phyloP scores from a whole-genome alignment of 352 stramenopile genomes.

The Phytophthora melonis region DNA sequence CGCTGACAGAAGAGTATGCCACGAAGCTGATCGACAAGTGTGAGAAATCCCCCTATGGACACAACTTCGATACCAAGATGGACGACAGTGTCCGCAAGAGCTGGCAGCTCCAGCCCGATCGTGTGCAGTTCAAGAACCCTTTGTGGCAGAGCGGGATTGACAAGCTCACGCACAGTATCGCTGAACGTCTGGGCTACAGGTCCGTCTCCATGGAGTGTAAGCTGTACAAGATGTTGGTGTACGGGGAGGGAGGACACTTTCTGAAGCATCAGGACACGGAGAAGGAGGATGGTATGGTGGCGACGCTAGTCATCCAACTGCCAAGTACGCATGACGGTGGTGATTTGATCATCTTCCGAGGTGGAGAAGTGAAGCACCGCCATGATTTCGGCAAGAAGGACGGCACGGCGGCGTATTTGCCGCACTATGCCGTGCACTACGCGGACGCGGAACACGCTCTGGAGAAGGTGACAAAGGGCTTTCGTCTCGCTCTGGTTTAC shows the following conservation, averaged over 20 bases:
- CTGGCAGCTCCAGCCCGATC: neutral
- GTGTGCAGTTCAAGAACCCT: neutral
- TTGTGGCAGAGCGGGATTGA: neutral
- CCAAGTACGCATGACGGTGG: neutral
- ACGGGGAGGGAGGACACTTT: neutral
- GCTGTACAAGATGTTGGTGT: constrained; percentile 4
- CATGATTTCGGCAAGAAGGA: neutral
- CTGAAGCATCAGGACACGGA: constrained; percentile 1
- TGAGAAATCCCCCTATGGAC: constrained; percentile 8
- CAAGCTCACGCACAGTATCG: neutral
- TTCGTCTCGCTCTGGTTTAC: neutral
- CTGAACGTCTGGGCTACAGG: neutral
- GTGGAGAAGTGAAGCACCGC: neutral
- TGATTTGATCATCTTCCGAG: neutral
- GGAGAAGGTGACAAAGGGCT: neutral
- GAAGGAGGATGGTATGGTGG: neutral
- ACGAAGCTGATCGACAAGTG: constrained; percentile 6
- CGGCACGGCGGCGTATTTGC: neutral
- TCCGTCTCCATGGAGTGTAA: neutral
- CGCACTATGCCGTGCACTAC: constrained; percentile 1
- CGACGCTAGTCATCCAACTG: neutral
- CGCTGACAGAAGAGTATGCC: neutral
- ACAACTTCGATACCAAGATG: neutral
- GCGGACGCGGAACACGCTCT: neutral
- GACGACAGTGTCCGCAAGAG: constrained; percentile 12